Base-by-base conservation (phyloP, 192 early-diverging fungal species). In the Geosiphon pyriformis region DNA sequence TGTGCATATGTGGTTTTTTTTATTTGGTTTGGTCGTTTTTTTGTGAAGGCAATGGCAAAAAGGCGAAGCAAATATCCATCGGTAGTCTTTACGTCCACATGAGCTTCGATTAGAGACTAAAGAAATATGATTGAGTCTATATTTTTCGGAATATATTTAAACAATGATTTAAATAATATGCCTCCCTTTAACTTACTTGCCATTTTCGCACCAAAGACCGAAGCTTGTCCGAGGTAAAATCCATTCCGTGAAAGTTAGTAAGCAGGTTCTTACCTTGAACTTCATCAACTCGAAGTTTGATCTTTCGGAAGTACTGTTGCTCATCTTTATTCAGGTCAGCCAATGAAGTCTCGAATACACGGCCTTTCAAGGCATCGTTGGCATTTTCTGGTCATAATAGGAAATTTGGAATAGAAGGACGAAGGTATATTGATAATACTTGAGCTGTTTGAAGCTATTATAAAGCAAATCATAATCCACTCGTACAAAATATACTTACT, bases 191-290 rank as follows among this genome's bases (percentile, higher is more conserved):
- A 48, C 80, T 18, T 69, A 83, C 84, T 83, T 98, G 94, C 95
- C 95, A 96, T 91, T 99, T 99, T 90, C 94, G 94, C 74, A 99
- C 91, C 73, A 99, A 83, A 76, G 94, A 97, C 75, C 95, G 90
- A 80, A 99, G 90, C 92, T 99, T 99, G 88, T 99, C 97, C 64
- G 93, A 91, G 80, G 97, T 98, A 83, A 99, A 94, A 85, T 93
- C 90, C 95, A 99, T 98, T 74, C 95, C 88, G 88, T 98, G 88
- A 89, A 99, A 99, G 89, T 95, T 95, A 89, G 97, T 99, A 65
- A 99, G 88, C 85, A 92, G 92, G 91, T 94, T 97, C 84, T 92
- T 93, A 75, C 97, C 97, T 71, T 89, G 86, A 76, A 99, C 88
- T 80, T 99, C 95, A 80, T 98, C 92, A 73, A 97, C 88, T 74